These are phyloP conservation scores for Solanum hybrid DNA, from an alignment of 305 asterid genomes.

Conservation along the genomic window DNA sequence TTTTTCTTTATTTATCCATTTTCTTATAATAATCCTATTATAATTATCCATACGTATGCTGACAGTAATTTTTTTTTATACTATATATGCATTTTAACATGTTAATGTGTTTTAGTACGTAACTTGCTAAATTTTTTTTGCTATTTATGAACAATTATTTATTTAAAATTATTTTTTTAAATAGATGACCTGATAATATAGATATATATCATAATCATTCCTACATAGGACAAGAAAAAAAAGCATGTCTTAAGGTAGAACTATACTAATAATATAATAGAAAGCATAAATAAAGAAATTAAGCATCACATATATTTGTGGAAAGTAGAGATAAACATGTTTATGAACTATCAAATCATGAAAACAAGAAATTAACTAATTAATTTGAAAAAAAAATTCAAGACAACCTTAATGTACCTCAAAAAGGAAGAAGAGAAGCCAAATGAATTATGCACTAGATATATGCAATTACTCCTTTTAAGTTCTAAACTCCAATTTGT, in stretches of 20 bases:
- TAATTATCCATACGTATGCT: background rate
- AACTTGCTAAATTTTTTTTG: background rate
- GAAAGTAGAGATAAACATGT: background rate
- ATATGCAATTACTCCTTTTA: background rate
- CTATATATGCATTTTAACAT: background rate
- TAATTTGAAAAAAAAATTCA: background rate
- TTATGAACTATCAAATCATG: background rate
- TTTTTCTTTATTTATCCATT: background rate
- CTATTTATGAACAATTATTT: background rate
- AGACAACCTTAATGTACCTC: background rate
- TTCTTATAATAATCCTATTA: background rate
- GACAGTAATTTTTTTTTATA: background rate
- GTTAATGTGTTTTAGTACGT: background rate
- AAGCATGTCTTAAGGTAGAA: background rate
- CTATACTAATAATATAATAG: background rate
- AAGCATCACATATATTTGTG: background rate
- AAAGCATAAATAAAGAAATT: background rate
- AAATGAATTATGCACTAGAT: background rate
- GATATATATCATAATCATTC: background rate
- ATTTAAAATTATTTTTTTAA: background rate
- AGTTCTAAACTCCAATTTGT: background rate
- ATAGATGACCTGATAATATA: background rate
- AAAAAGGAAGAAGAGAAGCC: background rate
- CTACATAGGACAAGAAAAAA: background rate
- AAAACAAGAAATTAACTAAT: background rate